A percentile compares a stretch with the other conserved stretches of the same genome.
These are phyloP conservation scores for Groenewaldozyma salmanticensis DNA, from an alignment of 805 yeast genomes.

Conservation along the genomic window DNA sequence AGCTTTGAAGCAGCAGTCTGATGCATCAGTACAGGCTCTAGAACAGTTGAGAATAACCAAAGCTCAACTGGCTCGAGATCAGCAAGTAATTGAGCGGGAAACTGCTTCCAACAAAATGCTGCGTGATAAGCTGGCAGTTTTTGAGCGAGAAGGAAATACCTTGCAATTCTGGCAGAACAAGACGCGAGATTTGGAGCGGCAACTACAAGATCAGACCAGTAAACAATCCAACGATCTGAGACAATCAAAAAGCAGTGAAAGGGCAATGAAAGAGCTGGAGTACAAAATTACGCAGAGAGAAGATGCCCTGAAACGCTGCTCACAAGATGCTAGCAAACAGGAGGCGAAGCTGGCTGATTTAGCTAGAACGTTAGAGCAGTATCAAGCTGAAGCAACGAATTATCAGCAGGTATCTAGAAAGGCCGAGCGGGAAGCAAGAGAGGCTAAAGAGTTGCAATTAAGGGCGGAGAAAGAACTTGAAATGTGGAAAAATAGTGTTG, in stretches of 20 bases:
- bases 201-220: constrained; percentile 14
- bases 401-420: constrained; percentile 31
- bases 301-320: constrained; percentile 22
- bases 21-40: constrained; percentile 10
- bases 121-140: constrained; percentile 1
- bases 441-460: constrained; percentile 39
- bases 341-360: constrained; percentile 38
- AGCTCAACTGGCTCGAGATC: constrained; percentile 30
- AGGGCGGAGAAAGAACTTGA: constrained; percentile 44
- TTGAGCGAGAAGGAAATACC: neutral
- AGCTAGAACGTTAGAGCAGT: constrained; percentile 26
- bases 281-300: constrained; percentile 22
- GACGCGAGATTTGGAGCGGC: constrained; percentile 18
- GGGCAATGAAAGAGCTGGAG: constrained; percentile 19
- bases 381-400: constrained; percentile 31
- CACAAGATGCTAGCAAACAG: constrained; percentile 43
- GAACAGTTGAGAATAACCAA: constrained; percentile 18
- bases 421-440: constrained; percentile 42
- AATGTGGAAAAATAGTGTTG: constrained; percentile 22
- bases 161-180: constrained; percentile 8
- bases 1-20: constrained; percentile 12
- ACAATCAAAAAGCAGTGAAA: constrained; percentile 16
- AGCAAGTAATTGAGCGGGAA: constrained; percentile 16
- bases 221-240: constrained; percentile 14
- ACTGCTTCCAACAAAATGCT: constrained; percentile 19